These are phyloP conservation scores for Quercus bicolor DNA, from an alignment of 306 rosid species.

Conservation along the genomic window DNA sequence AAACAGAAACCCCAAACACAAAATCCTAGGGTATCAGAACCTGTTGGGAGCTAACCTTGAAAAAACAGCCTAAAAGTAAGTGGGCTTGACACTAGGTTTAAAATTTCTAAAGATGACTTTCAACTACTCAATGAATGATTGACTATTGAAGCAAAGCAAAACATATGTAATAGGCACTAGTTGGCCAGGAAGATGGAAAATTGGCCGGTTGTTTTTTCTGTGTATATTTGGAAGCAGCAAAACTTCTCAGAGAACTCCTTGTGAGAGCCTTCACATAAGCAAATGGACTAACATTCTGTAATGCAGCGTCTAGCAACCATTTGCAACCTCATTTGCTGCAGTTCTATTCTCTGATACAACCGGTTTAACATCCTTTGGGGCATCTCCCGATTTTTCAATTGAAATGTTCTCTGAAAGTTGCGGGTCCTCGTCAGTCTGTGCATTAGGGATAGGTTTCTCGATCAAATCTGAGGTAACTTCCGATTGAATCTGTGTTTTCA, in stretches of 20 bases:
- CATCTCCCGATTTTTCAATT: conserved; percentile 55
- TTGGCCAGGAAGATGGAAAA: conserved; percentile 23
- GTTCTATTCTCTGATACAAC: conserved; percentile 56
- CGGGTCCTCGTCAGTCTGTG: conserved; percentile 28
- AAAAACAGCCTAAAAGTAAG: conserved; percentile 43
- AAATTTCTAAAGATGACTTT: conserved; percentile 29
- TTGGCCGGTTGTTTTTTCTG: conserved; percentile 33
- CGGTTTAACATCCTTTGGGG: conserved; percentile 80
- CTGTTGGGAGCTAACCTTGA: conserved; percentile 69
- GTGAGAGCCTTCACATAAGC: conserved; percentile 11
- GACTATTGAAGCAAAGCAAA: conserved; percentile 37
- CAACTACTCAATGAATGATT: conserved; percentile 41
- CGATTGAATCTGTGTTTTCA: conserved; percentile 27
- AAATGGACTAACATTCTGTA: conserved; percentile 39
- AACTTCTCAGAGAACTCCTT: background rate
- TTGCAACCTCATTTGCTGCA: conserved; percentile 59
- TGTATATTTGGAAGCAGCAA: conserved; percentile 20
- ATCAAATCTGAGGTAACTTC: conserved; percentile 47
- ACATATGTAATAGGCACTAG: conserved; percentile 16
- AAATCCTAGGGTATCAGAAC: conserved; percentile 60
- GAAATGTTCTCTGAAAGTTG: conserved; percentile 53
- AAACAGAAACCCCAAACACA: conserved; percentile 45
- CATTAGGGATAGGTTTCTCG: conserved; percentile 35
- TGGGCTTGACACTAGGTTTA: conserved; percentile 36
- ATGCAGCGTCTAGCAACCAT: conserved; percentile 55